Evolutionary conservation across 202 grass and related monocot species (phyloP).

Genomic region (Bolboschoenoplectus hybrid): DNA sequence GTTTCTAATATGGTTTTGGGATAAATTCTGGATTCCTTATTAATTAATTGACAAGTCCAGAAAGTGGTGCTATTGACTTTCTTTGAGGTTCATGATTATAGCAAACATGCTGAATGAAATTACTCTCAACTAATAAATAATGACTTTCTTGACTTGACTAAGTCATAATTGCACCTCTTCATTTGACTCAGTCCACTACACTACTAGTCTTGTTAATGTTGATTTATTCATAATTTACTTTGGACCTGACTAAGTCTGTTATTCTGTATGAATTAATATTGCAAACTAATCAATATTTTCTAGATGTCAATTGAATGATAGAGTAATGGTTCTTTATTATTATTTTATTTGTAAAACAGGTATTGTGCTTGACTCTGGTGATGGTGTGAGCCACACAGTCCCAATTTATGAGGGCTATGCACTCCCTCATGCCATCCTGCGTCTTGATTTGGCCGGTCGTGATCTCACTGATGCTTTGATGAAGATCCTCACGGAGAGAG

Average conservation of each 20-base stretch:
- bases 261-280: neutral
- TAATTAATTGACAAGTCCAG: slow-evolving; percentile 24
- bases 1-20: neutral
- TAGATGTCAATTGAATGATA: neutral
- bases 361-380: slow-evolving; percentile 88
- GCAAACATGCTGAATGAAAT: neutral
- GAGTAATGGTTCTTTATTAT: neutral
- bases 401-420: slow-evolving; percentile 87
- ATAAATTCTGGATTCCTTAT: neutral
- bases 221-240: neutral
- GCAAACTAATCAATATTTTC: neutral
- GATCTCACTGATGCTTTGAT: slow-evolving; percentile 74
- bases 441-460: slow-evolving; percentile 75
- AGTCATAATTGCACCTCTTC: neutral
- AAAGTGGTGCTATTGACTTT: slow-evolving; percentile 6
- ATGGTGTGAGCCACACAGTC: slow-evolving; percentile 88
- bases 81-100: neutral
- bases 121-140: neutral
- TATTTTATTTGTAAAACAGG: slow-evolving; percentile 38
- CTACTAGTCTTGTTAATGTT: neutral
- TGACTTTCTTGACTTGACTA: slow-evolving; percentile 16
- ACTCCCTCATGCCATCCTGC: slow-evolving; percentile 85
- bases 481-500: slow-evolving; percentile 84
- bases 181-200: neutral
- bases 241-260: neutral